Evolutionary conservation across 2,329 filamentous ascomycete species (phyloP).

Genomic region (Aspergillus caelatus): DNA sequence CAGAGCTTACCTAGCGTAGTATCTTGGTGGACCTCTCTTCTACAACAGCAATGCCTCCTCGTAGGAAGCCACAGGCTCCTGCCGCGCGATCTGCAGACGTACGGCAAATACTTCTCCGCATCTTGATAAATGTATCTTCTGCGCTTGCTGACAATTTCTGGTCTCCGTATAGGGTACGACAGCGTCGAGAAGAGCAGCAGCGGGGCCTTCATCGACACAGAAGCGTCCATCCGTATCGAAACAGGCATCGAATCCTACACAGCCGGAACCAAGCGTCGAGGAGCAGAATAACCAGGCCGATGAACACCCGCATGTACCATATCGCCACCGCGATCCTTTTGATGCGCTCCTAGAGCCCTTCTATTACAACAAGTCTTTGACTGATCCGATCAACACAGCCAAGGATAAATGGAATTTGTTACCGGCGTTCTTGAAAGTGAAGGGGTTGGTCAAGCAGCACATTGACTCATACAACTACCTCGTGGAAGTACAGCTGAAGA

Average conservation of each 20-base stretch:
- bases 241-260: constrained; percentile 20
- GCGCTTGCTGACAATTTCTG: constrained; percentile 16
- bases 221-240: constrained; percentile 34
- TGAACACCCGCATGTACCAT: constrained; percentile 24
- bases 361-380: constrained; percentile 69
- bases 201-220: constrained; percentile 27
- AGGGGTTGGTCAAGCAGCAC: constrained; percentile 94
- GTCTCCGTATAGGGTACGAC: constrained; percentile 16
- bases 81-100: constrained; percentile 35
- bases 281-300: constrained; percentile 21
- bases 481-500: constrained; percentile 92
- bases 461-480: constrained; percentile 99
- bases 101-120: constrained; percentile 32
- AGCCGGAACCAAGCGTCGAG: constrained; percentile 20
- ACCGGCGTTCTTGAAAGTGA: constrained; percentile 97
- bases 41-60: constrained; percentile 37
- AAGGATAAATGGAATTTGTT: constrained; percentile 94
- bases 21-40: constrained; percentile 1
- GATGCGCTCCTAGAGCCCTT: constrained; percentile 69
- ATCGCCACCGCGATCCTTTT: constrained; percentile 49
- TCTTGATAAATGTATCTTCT: constrained; percentile 1
- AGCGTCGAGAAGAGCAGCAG: constrained; percentile 16
- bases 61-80: constrained; percentile 38
- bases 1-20: not conserved
- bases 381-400: constrained; percentile 70